Evolutionary conservation across 73 alveolate genomes (phyloP).

Genomic region (Symbiodinium natans): DNA sequence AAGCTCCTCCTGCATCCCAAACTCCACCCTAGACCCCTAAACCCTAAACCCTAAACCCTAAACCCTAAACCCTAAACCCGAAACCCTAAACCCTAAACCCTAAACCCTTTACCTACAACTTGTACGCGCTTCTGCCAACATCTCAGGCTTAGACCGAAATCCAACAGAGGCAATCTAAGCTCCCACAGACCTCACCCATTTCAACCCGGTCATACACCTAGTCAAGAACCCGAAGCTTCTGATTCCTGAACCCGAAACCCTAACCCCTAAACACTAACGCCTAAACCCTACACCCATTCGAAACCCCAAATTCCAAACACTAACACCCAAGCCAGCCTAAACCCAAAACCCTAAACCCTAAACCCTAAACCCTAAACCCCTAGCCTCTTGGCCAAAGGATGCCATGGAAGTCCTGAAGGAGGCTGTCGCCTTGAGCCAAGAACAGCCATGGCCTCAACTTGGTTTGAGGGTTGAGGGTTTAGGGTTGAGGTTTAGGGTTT

Average conservation of each 20-base stretch:
- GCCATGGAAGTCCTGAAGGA: not conserved
- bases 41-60: not conserved
- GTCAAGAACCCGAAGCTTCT: not conserved
- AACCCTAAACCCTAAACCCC: not conserved
- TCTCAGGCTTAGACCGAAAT: no score
- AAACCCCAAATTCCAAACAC: not conserved
- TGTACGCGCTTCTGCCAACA: no score
- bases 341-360: not conserved
- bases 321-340: not conserved
- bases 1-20: no score
- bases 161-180: no score
- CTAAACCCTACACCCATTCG: no score
- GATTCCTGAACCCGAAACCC: no score
- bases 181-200: no score
- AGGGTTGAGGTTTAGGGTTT: not conserved
- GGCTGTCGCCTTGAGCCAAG: not conserved
- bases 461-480: not conserved
- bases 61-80: not conserved
- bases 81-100: no score
- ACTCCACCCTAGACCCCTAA: no score
- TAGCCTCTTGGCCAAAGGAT: not conserved
- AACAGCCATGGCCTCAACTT: not conserved
- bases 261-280: no score
- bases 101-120: no score
- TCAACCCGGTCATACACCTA: not conserved